Percentiles rank a stretch among this genome's conserved stretches.
These are phyloP conservation scores for Falciphora oryzae DNA, from an alignment of 2,329 filamentous ascomycete species.

Conservation along the genomic window DNA sequence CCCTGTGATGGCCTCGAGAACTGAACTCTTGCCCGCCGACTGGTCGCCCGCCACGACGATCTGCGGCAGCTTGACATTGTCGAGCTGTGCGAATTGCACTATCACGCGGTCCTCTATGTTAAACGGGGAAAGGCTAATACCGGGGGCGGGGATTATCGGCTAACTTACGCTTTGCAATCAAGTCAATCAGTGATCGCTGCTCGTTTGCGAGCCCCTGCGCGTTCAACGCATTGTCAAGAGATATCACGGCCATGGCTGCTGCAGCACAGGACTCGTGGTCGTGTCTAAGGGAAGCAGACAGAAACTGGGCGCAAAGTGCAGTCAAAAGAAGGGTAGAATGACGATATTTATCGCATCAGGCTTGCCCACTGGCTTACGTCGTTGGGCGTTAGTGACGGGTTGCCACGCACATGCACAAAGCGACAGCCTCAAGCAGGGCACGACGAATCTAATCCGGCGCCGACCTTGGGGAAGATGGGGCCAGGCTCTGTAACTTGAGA, in stretches of 20 bases:
- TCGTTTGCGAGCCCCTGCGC: conserved; percentile 46
- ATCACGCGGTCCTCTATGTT: not conserved
- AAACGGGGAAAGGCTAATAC: too few species aligned
- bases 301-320: not conserved
- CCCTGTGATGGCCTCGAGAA: conserved; percentile 57
- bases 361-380: not conserved
- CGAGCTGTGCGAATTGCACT: conserved; percentile 28
- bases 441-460: not conserved
- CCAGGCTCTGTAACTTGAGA: not conserved
- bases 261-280: not conserved
- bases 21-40: conserved; percentile 58
- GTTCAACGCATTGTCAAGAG: conserved; percentile 40
- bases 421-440: not conserved
- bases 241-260: conserved; percentile 26
- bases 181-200: conserved; percentile 51
- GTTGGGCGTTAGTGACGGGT: not conserved
- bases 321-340: not conserved
- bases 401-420: not conserved
- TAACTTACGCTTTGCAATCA: conserved; percentile 33
- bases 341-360: not conserved
- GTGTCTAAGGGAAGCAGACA: not conserved
- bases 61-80: conserved; percentile 45
- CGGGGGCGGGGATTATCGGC: not conserved
- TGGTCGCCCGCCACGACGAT: conserved; percentile 61
- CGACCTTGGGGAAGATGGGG: not conserved